Base-by-base conservation (phyloP, 495 filamentous ascomycete genomes). In the Hypomontagnella monticulosa region DNA sequence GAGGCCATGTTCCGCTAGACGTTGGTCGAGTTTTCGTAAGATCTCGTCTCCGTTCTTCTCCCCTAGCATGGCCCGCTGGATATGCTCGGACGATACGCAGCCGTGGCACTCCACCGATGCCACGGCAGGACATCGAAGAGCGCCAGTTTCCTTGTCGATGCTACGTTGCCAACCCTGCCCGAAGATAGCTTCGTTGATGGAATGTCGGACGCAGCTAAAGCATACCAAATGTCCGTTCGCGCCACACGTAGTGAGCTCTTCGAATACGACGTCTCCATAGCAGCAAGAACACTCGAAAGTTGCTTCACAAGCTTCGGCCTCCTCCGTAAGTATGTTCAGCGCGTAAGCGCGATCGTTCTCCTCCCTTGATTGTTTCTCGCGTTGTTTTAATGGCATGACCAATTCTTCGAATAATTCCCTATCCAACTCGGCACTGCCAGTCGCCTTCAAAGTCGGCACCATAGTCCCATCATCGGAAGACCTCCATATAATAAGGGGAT, bases 211-310 rank as follows among this genome's bases (percentile, higher is more conserved):
- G 70, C 95, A 99, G 18, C 81, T 81, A 73, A 91, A 91, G 79
- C 95, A 99, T 60, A 97, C 85, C 71, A 93, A 83, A 79, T 99
- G 95, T 16, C 85, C 86, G 27, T 84, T 81, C 36, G 82, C 76
- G 66, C 79, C 85, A 71, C 95, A 99, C 1, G 88, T 84, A 6
- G 91, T 85, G 16, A 96, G 84, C 74, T 92, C 88, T 72, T 97
- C 91, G 65, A 96, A 96, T 0, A 90, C 79, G 36, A 83, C 85
- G 32, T 92, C 85, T 27, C 83, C 84, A 66, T 90, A 95, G 77
- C 95, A 99, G 78, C 94, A 97, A 68, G 89, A 88, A 73, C 95
- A 99, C 71, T 98, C 95, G 66, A 93, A 89, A 14, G 93, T 72
- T 19, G 87, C 88, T 27, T 88, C 83, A 4, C 80, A 84, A 27